These are phyloP conservation scores for Venturia aucupariae DNA, from an alignment of 2,329 filamentous ascomycete species.

Conservation along the genomic window DNA sequence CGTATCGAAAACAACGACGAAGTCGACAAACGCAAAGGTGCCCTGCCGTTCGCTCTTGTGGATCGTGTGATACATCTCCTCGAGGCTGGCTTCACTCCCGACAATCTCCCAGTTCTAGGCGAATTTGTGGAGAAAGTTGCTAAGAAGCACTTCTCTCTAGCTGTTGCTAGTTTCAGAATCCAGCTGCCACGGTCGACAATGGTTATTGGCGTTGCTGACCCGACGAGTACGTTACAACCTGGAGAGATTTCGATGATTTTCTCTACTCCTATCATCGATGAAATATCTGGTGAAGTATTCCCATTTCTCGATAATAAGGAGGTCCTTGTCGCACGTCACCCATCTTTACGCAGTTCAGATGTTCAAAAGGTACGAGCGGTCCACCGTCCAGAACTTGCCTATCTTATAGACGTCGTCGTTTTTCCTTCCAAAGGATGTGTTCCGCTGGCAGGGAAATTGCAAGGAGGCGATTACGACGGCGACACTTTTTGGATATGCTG, in stretches of 20 bases:
- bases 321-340: slow-evolving; percentile 58
- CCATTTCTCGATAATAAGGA: slow-evolving; percentile 39
- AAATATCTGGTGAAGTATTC: not conserved
- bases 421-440: slow-evolving; percentile 56
- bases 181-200: slow-evolving; percentile 52
- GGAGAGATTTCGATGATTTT: slow-evolving; percentile 62
- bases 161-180: slow-evolving; percentile 51
- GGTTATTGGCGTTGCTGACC: slow-evolving; percentile 61
- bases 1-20: slow-evolving; percentile 17
- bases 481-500: slow-evolving; percentile 71
- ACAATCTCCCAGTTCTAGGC: slow-evolving; percentile 38
- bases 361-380: slow-evolving; percentile 53
- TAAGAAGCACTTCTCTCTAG: slow-evolving; percentile 41
- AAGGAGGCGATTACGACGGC: slow-evolving; percentile 75
- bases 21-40: not conserved
- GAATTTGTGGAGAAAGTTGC: slow-evolving; percentile 26
- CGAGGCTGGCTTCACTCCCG: slow-evolving; percentile 48
- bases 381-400: slow-evolving; percentile 49
- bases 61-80: slow-evolving; percentile 19
- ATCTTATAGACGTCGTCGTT: slow-evolving; percentile 68
- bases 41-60: not conserved
- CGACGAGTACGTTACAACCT: slow-evolving; percentile 48
- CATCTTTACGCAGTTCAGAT: slow-evolving; percentile 61
- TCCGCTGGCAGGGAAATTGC: slow-evolving; percentile 60
- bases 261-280: slow-evolving; percentile 43